Evolutionary conservation across 345 rosid species (phyloP).

Genomic region (Murraya koenigii): DNA sequence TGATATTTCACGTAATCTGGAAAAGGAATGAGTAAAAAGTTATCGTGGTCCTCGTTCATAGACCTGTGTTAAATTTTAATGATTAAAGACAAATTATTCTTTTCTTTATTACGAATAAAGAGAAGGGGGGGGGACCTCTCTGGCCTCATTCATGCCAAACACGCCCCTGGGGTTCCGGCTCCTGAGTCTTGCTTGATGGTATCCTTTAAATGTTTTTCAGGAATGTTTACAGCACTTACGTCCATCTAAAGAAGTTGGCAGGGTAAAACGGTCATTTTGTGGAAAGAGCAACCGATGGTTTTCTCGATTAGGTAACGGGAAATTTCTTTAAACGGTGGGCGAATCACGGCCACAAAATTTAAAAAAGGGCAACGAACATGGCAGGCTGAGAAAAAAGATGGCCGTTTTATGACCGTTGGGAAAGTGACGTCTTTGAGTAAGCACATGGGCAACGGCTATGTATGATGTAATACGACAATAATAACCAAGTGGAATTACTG

Average conservation of each 20-base stretch:
- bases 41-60: not conserved
- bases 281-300: not conserved
- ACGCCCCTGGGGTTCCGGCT: not conserved
- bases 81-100: not conserved
- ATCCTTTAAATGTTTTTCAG: not conserved
- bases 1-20: constrained; percentile 3
- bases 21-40: not conserved
- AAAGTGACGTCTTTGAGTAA: constrained; percentile 17
- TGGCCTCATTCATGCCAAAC: not conserved
- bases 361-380: not conserved
- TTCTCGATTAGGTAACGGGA: not conserved
- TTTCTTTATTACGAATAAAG: not conserved
- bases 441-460: constrained; percentile 26
- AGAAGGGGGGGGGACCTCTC: not conserved
- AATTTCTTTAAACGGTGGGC: not conserved
- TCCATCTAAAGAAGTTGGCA: not conserved
- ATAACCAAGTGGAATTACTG: not conserved
- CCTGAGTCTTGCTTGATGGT: not conserved
- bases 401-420: constrained; percentile 40
- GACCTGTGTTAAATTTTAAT: not conserved
- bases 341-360: not conserved
- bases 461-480: too few relatives aligned
- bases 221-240: not conserved
- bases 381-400: constrained; percentile 16
- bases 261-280: constrained; percentile 19